A percentile compares a stretch with the other conserved stretches of the same genome.
phyloP scores from a whole-genome alignment of 2,329 filamentous ascomycete genomes.

The Zalaria sp. region DNA sequence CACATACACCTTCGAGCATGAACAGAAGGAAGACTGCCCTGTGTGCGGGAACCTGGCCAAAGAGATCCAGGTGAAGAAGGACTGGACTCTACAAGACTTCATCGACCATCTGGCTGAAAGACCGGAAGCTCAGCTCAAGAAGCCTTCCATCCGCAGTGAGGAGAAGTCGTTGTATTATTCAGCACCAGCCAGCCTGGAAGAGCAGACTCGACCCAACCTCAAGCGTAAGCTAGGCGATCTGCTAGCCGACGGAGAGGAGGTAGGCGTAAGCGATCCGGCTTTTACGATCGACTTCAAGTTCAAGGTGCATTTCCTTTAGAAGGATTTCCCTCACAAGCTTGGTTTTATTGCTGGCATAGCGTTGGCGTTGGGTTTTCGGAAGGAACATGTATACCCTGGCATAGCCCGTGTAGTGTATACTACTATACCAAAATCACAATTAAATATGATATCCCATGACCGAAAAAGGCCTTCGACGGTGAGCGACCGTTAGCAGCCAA shows the following conservation, averaged over 20 bases:
- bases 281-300: slow-evolving; percentile 61
- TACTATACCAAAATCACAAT: too few species aligned
- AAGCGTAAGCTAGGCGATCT: slow-evolving; percentile 63
- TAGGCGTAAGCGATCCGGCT: slow-evolving; percentile 86
- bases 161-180: slow-evolving; percentile 85
- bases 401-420: too few species aligned
- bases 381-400: background rate
- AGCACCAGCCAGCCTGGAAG: slow-evolving; percentile 64
- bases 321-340: background rate
- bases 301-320: slow-evolving; percentile 34
- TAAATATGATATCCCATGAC: too few species aligned
- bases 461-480: too few species aligned
- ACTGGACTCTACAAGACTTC: slow-evolving; percentile 65
- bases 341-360: slow-evolving; percentile 1
- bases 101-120: slow-evolving; percentile 70
- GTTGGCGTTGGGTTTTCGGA: slow-evolving; percentile 1
- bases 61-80: slow-evolving; percentile 56
- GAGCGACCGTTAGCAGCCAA: too few species aligned
- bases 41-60: slow-evolving; percentile 80
- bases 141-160: slow-evolving; percentile 70
- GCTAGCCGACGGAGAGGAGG: slow-evolving; percentile 68
- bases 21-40: slow-evolving; percentile 87
- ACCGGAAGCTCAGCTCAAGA: slow-evolving; percentile 87
- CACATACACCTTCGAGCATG: slow-evolving; percentile 91
- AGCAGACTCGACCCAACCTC: slow-evolving; percentile 73